Percentiles rank a stretch among this genome's conserved stretches.
Conservation (phyloP, 805 yeast genomes). For the Alloascoidea africana region DNA sequence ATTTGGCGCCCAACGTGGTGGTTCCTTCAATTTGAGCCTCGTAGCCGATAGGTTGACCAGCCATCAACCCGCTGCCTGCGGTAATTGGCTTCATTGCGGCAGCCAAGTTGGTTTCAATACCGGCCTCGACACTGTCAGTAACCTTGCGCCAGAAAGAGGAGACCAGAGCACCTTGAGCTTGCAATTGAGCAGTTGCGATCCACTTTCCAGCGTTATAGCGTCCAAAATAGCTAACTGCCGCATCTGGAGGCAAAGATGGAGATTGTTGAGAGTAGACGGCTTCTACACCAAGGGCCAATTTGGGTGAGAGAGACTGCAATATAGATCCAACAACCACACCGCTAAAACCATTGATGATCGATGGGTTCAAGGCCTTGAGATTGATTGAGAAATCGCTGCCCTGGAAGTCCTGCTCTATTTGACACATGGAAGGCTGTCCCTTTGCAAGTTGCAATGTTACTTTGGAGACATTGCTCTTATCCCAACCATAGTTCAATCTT, state of each 20-base stretch:
- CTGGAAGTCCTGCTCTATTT: constrained; percentile 91
- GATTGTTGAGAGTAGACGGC: constrained; percentile 56
- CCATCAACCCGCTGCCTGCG: constrained; percentile 60
- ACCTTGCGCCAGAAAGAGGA: constrained; percentile 93
- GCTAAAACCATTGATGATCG: constrained; percentile 58
- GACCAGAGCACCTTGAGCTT: constrained; percentile 79
- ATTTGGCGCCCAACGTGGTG: constrained; percentile 92
- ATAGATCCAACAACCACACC: constrained; percentile 90
- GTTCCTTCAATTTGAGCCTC: constrained; percentile 81
- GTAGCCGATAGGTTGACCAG: constrained; percentile 68
- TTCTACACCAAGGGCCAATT: constrained; percentile 81
- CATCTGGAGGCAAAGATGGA: constrained; percentile 70
- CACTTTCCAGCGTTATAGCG: constrained; percentile 82
- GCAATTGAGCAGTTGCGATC: constrained; percentile 89
- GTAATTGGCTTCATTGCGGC: constrained; percentile 64
- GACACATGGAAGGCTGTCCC: constrained; percentile 87
- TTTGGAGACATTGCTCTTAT: constrained; percentile 60
- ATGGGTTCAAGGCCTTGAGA: constrained; percentile 85
- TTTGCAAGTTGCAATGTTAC: constrained; percentile 77
- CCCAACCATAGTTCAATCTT: constrained; percentile 86
- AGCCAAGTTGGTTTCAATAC: constrained; percentile 66
- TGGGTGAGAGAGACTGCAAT: constrained; percentile 77
- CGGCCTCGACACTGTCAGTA: constrained; percentile 88
- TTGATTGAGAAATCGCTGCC: constrained; percentile 80
- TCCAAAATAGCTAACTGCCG: constrained; percentile 78